Base-by-base conservation (phyloP, 2,329 filamentous ascomycete species). In the Aspergillus udagawae region DNA sequence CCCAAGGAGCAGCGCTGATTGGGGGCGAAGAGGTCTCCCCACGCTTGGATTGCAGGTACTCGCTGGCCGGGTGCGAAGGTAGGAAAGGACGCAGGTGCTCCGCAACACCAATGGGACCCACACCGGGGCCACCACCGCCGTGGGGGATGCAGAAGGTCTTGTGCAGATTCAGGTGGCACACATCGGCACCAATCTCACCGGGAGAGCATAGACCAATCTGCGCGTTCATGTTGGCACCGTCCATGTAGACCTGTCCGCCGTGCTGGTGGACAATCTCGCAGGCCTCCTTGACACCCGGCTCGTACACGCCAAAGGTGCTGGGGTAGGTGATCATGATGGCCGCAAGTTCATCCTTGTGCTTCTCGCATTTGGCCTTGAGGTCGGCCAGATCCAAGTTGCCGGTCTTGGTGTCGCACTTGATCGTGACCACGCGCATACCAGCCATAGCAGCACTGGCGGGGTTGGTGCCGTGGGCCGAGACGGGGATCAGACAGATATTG, bases 101-200 rank as follows among this genome's bases (percentile, higher is more conserved):
- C 73, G 92, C 94, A 55, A 96, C 93, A 70, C 92, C 92, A 64
- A 97, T 96, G 53, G 93, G 93, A 2, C 93, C 93, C 41, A 97
- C 91, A 67, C 93, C 93, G 9, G 93, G 93, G 17, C 93, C 93
- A 63, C 93, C 93, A 62, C 93, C 93, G 55, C 93, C 93, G 75
- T 97, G 93, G 49, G 93, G 93, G 68, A 97, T 97, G 73, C 93
- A 97, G 82, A 97, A 97, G 3, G 93, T 97, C 84, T 97, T 97
- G 85, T 97, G 93, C 45, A 97, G 83, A 77, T 97, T 97, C 59
- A 97, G 82, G 79, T 97, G 93, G 83, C 93, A 97, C 42, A 97
- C 92, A 72, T 97, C 93, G 29, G 93, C 93, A 21, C 93, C 93
- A 64, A 97, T 96, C 73, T 95, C 92, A 42, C 93, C 93, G 1